Evolutionary conservation across 495 filamentous ascomycete genomes (phyloP).

Genomic region (Penicillium robsamsonii): DNA sequence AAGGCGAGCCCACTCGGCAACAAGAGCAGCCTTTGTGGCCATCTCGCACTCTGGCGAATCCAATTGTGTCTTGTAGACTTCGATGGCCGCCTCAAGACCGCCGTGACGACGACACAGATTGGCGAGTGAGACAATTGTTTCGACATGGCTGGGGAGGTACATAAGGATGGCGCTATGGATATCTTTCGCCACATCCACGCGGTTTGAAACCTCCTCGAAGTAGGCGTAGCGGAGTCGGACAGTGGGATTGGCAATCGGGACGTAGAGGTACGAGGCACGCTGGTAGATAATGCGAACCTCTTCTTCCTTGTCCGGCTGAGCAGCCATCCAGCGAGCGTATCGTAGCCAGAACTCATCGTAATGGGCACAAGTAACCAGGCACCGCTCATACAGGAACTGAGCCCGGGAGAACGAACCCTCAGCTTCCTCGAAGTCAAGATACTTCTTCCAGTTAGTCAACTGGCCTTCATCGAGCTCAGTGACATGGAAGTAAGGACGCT

Average conservation of each 20-base stretch:
- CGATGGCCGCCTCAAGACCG: constrained; percentile 83
- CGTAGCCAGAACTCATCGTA: constrained; percentile 98
- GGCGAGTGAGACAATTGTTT: constrained; percentile 85
- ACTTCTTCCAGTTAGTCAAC: constrained; percentile 91
- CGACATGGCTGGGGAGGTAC: constrained; percentile 69
- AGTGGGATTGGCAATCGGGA: constrained; percentile 76
- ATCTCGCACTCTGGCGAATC: constrained; percentile 68
- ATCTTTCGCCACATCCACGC: constrained; percentile 73
- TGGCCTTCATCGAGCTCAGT: constrained; percentile 86
- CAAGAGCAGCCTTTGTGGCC: constrained; percentile 80
- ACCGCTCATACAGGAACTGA: constrained; percentile 88
- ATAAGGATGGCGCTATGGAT: constrained; percentile 80
- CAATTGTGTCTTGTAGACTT: constrained; percentile 77
- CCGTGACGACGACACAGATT: constrained; percentile 81
- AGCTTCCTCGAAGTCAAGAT: constrained; percentile 92
- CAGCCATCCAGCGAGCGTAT: constrained; percentile 95
- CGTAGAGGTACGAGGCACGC: constrained; percentile 77
- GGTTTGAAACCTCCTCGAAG: constrained; percentile 82
- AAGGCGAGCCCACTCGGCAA: constrained; percentile 85
- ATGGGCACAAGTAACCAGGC: constrained; percentile 85
- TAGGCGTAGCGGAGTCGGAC: constrained; percentile 88
- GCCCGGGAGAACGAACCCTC: constrained; percentile 75
- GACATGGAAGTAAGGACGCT: constrained; percentile 96
- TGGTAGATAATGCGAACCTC: constrained; percentile 94
- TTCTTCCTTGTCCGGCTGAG: constrained; percentile 76